Evolutionary conservation across 1,139 yeast species (phyloP), one percentile per base, ranked within the genome.

Genomic region (Yamadazyma sp.): DNA sequence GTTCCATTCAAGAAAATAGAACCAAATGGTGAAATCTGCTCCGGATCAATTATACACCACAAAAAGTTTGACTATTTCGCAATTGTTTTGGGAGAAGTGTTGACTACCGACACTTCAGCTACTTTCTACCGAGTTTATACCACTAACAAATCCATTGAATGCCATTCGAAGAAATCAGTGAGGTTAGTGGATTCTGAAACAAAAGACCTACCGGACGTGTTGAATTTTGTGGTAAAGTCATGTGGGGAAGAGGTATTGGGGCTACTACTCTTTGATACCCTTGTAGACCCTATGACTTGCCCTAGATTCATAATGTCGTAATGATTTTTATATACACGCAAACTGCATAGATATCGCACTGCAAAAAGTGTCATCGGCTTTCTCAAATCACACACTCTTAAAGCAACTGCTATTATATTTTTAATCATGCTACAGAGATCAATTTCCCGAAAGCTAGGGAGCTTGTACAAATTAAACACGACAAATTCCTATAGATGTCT

Each of bases 381-480:
- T n/a, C n/a, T n/a, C n/a, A n/a, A n/a, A n/a, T n/a, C 81, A 2
- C 81, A 78, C 47, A 73, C 79, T 18, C n/a, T n/a, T n/a, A n/a
- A n/a, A n/a, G n/a, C n/a, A n/a, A n/a, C n/a, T n/a, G n/a, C n/a
- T n/a, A n/a, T n/a, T n/a, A n/a, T n/a, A n/a, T 58, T 11, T 82
- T 84, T 54, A 60, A 72, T 44, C 42, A 48, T 14, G 53, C 59
- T 20, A 63, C 59, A 4, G 80, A 79, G 0, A 48, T 71, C 20
- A 78, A 78, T 54, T 50, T 79, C 30, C 64, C 62, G 49, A 47
- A 51, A 16, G 73, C 77, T 48, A 54, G 65, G n/a, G n/a, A n/a
- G n/a, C n/a, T 18, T 18, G 21, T 18, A 18, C 8, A 5, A 18
- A 18, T 5, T 5, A 18, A 18, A 18, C 21, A 18, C 21, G 21